A percentile compares a stretch with the other conserved stretches of the same genome.
phyloP scores from a whole-genome alignment of 73 alveolate species.

The Paramecium primaurelia region DNA sequence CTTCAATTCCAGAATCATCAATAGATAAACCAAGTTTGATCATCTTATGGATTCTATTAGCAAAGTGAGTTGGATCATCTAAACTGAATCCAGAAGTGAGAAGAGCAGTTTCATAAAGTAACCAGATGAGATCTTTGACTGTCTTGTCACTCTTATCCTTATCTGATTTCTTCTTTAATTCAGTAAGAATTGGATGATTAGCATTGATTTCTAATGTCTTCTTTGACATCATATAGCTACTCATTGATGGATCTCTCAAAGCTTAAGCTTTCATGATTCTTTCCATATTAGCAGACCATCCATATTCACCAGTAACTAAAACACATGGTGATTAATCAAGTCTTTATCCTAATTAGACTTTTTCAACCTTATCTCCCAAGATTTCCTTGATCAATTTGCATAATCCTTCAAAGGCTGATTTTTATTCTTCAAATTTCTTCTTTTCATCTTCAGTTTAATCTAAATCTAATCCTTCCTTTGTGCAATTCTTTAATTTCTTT shows the following conservation, averaged over 20 bases:
- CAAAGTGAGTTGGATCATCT: conserved; percentile 97
- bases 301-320: conserved; percentile 98
- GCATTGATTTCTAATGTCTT: conserved; percentile 99
- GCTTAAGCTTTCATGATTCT: conserved; percentile 99
- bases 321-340: conserved; percentile 99
- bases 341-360: conserved; percentile 96
- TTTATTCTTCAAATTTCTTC: conserved; percentile 97
- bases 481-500: conserved; percentile 93
- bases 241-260: conserved; percentile 98
- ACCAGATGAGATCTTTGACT: conserved; percentile 98
- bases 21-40: conserved; percentile 97
- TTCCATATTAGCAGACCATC: conserved; percentile 99
- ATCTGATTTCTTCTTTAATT: conserved; percentile 96
- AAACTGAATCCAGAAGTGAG: conserved; percentile 98
- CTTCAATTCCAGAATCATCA: conserved; percentile 81
- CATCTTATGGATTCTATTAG: conserved; percentile 99
- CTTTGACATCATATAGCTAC: conserved; percentile 98
- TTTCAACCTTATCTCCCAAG: conserved; percentile 99
- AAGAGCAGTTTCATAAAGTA: conserved; percentile 98
- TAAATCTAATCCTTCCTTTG: conserved; percentile 98
- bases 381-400: conserved; percentile 98
- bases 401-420: conserved; percentile 98
- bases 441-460: conserved; percentile 96
- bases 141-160: conserved; percentile 97
- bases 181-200: conserved; percentile 91